Percentiles rank a stretch among this genome's conserved stretches.
phyloP scores from a whole-genome alignment of 2,329 filamentous ascomycete species.

The Blumeriella jaapii region DNA sequence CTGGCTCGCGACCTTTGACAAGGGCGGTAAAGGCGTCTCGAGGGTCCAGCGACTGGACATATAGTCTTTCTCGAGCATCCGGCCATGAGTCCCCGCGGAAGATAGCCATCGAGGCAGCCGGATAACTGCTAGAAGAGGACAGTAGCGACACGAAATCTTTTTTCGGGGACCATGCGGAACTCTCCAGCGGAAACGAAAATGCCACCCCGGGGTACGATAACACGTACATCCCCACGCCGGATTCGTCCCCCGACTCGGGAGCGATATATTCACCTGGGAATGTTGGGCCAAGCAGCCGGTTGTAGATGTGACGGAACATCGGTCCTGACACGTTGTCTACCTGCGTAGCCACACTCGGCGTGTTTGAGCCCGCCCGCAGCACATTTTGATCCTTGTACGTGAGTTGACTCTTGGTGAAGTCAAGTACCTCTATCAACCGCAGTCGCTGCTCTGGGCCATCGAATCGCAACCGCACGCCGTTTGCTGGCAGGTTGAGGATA shows the following conservation, averaged over 20 bases:
- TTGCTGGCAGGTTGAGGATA: constrained; percentile 63
- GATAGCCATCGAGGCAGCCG: constrained; percentile 78
- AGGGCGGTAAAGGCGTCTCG: constrained; percentile 60
- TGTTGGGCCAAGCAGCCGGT: constrained; percentile 83
- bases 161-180: constrained; percentile 60
- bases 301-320: constrained; percentile 81
- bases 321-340: constrained; percentile 43
- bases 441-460: constrained; percentile 88
- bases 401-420: constrained; percentile 77
- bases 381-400: constrained; percentile 75
- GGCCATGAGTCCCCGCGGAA: constrained; percentile 89
- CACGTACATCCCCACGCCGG: constrained; percentile 64
- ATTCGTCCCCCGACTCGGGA: constrained; percentile 39
- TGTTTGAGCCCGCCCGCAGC: constrained; percentile 45
- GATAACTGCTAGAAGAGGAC: constrained; percentile 63
- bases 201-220: constrained; percentile 91
- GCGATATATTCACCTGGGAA: constrained; percentile 88
- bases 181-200: constrained; percentile 75
- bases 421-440: constrained; percentile 78
- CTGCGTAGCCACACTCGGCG: constrained; percentile 20
- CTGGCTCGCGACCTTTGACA: constrained; percentile 61
- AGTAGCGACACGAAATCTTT: constrained; percentile 81
- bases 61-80: constrained; percentile 65
- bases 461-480: constrained; percentile 83
- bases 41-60: constrained; percentile 61